These are phyloP conservation scores for Scopulariopsis brevicaulis DNA, from an alignment of 2,329 filamentous ascomycete species.

Conservation along the genomic window DNA sequence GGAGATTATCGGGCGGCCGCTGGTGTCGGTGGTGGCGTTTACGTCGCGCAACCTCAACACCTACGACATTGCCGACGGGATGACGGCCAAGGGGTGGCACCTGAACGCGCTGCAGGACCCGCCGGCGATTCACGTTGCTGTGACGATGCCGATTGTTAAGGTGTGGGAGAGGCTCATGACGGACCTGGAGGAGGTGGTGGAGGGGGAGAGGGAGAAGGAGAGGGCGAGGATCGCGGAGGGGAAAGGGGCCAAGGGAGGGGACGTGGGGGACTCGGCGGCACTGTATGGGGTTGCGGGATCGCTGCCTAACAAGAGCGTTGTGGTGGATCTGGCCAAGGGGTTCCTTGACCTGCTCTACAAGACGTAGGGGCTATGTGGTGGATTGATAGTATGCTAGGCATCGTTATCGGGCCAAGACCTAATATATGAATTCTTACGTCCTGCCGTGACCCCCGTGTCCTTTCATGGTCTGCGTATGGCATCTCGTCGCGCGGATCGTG, in stretches of 20 bases:
- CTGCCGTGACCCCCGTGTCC: neutral
- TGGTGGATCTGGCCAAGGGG: slow-evolving; percentile 78
- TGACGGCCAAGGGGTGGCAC: slow-evolving; percentile 83
- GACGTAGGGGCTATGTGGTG: slow-evolving; percentile 38
- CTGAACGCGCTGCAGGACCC: slow-evolving; percentile 88
- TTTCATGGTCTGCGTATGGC: too few relatives aligned
- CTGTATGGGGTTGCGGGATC: slow-evolving; percentile 93
- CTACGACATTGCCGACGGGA: slow-evolving; percentile 87
- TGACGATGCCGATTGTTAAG: slow-evolving; percentile 75
- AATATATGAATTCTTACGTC: neutral
- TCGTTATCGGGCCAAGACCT: neutral
- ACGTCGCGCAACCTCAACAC: slow-evolving; percentile 73
- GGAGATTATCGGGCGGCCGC: slow-evolving; percentile 69
- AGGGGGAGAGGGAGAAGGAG: slow-evolving; percentile 73
- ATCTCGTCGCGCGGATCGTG: neutral
- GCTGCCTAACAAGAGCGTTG: slow-evolving; percentile 89
- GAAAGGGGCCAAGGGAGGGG: slow-evolving; percentile 46
- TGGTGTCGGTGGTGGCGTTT: slow-evolving; percentile 88
- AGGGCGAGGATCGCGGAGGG: slow-evolving; percentile 59
- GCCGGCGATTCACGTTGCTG: slow-evolving; percentile 85
- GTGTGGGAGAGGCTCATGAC: slow-evolving; percentile 68
- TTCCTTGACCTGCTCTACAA: slow-evolving; percentile 94
- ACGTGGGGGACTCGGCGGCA: slow-evolving; percentile 71
- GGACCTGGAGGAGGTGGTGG: slow-evolving; percentile 57
- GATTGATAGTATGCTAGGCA: neutral